phyloP scores from a whole-genome alignment of 768 basidiomycete species.

The Krasilnikovozyma curviuscula region DNA sequence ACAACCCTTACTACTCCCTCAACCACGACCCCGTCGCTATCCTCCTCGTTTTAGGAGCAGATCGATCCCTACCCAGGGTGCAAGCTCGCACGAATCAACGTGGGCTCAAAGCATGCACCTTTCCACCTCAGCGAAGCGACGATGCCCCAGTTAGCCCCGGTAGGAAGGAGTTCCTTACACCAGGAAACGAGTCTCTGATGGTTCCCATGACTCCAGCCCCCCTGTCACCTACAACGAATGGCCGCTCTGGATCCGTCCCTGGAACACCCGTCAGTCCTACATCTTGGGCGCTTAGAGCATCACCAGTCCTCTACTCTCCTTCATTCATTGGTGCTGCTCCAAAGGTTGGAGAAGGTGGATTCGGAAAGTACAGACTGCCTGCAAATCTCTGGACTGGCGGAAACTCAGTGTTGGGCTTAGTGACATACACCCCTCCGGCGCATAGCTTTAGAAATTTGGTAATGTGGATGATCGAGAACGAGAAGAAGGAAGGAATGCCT shows the following conservation, averaged over 20 bases:
- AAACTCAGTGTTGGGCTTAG: constrained; percentile 20
- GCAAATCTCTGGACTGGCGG: constrained; percentile 22
- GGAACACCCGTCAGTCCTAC: constrained; percentile 14
- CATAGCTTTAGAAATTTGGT: constrained; percentile 31
- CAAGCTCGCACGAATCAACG: constrained; percentile 29
- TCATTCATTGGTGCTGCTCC: constrained; percentile 10
- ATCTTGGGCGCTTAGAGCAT: constrained; percentile 6
- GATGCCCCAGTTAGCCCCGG: constrained; percentile 20
- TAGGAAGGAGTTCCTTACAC: constrained; percentile 19
- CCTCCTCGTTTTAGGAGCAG: constrained; percentile 39
- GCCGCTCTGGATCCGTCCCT: constrained; percentile 14
- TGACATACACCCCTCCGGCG: constrained; percentile 26
- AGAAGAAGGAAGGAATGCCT: constrained; percentile 31
- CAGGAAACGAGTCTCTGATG: constrained; percentile 15
- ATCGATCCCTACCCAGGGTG: constrained; percentile 20
- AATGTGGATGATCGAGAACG: constrained; percentile 35
- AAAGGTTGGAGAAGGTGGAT: background rate
- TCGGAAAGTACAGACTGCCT: constrained; percentile 19
- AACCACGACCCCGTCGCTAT: constrained; percentile 51
- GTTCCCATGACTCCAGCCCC: constrained; percentile 25
- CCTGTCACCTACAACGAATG: constrained; percentile 4
- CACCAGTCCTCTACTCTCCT: background rate
- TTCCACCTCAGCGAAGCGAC: constrained; percentile 40
- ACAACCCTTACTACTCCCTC: constrained; percentile 48
- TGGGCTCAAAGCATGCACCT: constrained; percentile 43